Conservation (phyloP, 305 asterid genomes). For the Ilex paraguariensis region DNA sequence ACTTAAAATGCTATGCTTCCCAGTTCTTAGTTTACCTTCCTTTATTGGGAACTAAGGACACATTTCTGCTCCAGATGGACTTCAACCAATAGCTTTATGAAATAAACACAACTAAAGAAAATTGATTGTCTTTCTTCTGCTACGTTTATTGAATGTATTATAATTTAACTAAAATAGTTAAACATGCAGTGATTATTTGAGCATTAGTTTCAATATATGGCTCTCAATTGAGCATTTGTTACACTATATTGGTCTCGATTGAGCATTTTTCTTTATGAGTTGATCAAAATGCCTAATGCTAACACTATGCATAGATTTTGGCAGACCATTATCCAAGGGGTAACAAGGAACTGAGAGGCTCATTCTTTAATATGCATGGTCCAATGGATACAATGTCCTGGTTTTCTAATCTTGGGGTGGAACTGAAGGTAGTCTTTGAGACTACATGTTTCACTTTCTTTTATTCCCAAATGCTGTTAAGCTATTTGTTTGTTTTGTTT, state of each 20-base stretch:
- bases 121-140: neutral
- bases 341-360: constrained; percentile 80
- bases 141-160: neutral
- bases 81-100: no score
- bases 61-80: no score
- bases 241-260: constrained; percentile 3
- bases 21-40: no score
- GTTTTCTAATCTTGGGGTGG: constrained; percentile 79
- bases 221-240: constrained; percentile 1
- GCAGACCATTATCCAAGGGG: constrained; percentile 94
- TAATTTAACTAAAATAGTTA: no score
- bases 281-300: constrained; percentile 12
- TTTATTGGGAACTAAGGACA: no score
- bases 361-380: constrained; percentile 76
- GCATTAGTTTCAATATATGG: neutral
- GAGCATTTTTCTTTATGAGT: constrained; percentile 3
- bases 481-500: constrained; percentile 1
- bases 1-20: no score
- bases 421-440: constrained; percentile 50
- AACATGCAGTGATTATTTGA: neutral
- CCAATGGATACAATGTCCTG: constrained; percentile 95
- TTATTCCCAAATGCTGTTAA: constrained; percentile 1
- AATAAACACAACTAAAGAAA: no score
- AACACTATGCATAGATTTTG: constrained; percentile 44
- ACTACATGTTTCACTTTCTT: constrained; percentile 9